These are phyloP conservation scores for Recurvomyces mirabilis DNA, from an alignment of 495 filamentous ascomycete species.

Conservation along the genomic window DNA sequence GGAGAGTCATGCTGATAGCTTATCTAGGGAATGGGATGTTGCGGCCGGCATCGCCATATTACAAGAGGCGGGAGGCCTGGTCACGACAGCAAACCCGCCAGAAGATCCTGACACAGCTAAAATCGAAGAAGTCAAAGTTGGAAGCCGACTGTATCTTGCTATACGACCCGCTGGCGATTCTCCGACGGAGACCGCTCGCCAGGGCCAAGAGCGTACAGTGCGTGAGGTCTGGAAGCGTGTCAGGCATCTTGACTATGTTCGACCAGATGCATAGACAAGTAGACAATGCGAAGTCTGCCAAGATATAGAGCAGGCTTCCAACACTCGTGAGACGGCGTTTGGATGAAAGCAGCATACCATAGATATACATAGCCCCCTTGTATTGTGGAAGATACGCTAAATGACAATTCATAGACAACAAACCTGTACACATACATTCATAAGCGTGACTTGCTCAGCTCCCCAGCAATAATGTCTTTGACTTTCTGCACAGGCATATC, in stretches of 20 bases:
- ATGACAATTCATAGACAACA: too few species aligned
- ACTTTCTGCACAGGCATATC: constrained; percentile 42
- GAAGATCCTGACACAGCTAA: constrained; percentile 40
- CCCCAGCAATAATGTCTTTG: constrained; percentile 39
- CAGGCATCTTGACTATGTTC: constrained; percentile 45
- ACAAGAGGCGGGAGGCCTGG: constrained; percentile 49
- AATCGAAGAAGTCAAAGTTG: constrained; percentile 47
- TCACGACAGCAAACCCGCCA: constrained; percentile 58
- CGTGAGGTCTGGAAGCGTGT: constrained; percentile 60
- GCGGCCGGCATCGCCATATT: constrained; percentile 47
- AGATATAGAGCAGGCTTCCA: too few species aligned
- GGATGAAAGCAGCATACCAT: too few species aligned
- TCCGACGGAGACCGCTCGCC: constrained; percentile 45
- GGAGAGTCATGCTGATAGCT: background rate
- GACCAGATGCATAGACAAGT: constrained; percentile 40
- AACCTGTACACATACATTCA: constrained; percentile 2
- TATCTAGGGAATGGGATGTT: constrained; percentile 33
- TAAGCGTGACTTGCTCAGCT: constrained; percentile 20
- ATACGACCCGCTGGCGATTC: constrained; percentile 54
- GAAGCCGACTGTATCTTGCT: constrained; percentile 53
- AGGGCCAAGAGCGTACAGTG: constrained; percentile 54
- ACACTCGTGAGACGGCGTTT: too few species aligned
- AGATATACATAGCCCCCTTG: too few species aligned
- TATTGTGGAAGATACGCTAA: too few species aligned
- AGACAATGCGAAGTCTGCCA: background rate